Evolutionary conservation across 805 yeast genomes (phyloP), one percentile per base, ranked within the genome.

Genomic region (Wickerhamiella lipophila): DNA sequence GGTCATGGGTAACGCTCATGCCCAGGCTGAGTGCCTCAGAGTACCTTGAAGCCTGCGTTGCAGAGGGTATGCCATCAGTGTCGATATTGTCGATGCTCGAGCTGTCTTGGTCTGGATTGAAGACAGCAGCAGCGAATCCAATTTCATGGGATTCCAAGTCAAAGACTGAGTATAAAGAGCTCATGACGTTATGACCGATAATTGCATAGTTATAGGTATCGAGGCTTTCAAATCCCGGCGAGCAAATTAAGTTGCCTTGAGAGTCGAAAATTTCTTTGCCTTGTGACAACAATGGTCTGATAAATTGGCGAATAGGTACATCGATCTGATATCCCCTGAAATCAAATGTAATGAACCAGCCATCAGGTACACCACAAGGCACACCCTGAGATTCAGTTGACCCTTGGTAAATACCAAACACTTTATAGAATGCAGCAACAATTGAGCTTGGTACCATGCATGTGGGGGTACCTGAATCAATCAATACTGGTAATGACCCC

Each of bases 171-270:
- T 82, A 83, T 15, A 79, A 79, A 32, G 74, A 71, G 49, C 83
- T 68, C 53, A 83, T 63, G 57, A 83, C 74, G 43, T 74, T 71
- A 58, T 81, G 86, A 6, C 92, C 92, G 26, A 83, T 66, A 49
- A 79, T 69, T 34, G 57, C 50, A 66, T 60, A 29, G 55, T 49
- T 54, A 29, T 51, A 45, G 66, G 60, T 36, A 50, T 44, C 39
- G 41, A 44, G 47, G 9, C 39, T 18, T n/a, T 44, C 40, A 34
- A 44, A 32, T 13, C 60, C 56, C 34, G 62, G 47, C 9, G 53
- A 42, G 40, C 61, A 58, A 21, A 50, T 51, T 21, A 52, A 34
- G 26, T 56, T 56, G 15, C 60, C 59, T 34, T 52, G 41, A 15
- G 41, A n/a, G 38, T 52, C 52, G 13, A 51, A 47, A 9, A 54